Evolutionary conservation across 1,284 basidiomycete species (phyloP).

Genomic region (Sanghuangporus weigelae): DNA sequence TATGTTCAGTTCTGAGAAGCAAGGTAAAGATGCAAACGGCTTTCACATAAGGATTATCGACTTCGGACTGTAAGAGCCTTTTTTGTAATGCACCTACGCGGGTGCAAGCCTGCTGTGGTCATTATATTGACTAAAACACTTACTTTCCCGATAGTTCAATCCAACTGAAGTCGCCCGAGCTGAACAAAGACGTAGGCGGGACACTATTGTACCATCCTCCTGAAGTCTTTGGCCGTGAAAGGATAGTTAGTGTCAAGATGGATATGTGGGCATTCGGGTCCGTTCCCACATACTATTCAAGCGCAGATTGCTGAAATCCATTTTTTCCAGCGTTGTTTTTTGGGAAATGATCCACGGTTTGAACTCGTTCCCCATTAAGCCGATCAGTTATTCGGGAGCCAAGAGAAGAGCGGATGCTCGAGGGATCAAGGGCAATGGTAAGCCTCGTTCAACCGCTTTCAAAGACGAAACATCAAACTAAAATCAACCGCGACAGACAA

Average conservation of each 20-base stretch:
- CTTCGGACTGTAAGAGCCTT: neutral
- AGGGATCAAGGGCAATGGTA: neutral
- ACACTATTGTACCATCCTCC: neutral
- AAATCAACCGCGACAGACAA: neutral
- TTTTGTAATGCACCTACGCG: neutral
- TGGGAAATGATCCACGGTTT: slow-evolving; percentile 1
- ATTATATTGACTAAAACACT: neutral
- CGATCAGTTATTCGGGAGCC: neutral
- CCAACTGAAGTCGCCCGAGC: neutral
- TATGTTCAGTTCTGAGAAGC: neutral
- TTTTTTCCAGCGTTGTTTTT: neutral
- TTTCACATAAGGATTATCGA: neutral
- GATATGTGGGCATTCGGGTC: neutral
- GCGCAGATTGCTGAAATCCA: neutral
- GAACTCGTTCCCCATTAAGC: neutral
- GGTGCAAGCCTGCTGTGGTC: neutral
- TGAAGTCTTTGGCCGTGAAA: neutral
- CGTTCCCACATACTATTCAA: neutral
- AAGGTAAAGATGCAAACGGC: neutral
- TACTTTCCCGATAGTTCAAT: neutral
- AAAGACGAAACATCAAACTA: neutral
- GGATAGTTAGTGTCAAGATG: neutral
- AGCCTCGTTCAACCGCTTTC: neutral
- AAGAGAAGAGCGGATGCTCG: neutral
- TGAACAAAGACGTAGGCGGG: neutral